These are phyloP conservation scores for Suhomyces taliae DNA, from an alignment of 1,139 yeast genomes.

Conservation along the genomic window DNA sequence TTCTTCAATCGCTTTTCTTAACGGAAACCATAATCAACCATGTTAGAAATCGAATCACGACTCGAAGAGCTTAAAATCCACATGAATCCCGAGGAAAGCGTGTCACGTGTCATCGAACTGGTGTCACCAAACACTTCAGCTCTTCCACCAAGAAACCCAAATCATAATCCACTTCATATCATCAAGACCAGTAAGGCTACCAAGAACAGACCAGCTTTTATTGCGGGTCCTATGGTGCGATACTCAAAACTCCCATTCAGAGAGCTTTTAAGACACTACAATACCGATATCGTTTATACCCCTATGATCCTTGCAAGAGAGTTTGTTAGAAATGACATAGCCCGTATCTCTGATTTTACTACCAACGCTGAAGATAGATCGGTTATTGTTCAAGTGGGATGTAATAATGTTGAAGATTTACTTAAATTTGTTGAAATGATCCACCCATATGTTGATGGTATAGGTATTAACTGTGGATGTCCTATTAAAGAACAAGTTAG, in stretches of 20 bases:
- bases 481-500: constrained; percentile 93
- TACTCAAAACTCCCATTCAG: constrained; percentile 93
- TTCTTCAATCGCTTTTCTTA: no score
- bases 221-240: constrained; percentile 97
- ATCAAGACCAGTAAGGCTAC: constrained; percentile 34
- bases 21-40: no score
- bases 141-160: constrained; percentile 34
- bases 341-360: constrained; percentile 81
- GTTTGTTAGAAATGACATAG: constrained; percentile 81
- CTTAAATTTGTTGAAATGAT: constrained; percentile 83
- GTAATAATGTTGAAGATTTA: constrained; percentile 82
- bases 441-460: constrained; percentile 88
- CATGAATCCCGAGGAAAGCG: no score
- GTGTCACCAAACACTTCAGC: background rate
- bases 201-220: constrained; percentile 61
- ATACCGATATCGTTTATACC: constrained; percentile 81
- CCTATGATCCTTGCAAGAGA: constrained; percentile 97
- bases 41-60: no score
- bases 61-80: no score
- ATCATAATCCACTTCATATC: constrained; percentile 56
- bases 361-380: constrained; percentile 71
- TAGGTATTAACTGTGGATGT: constrained; percentile 96
- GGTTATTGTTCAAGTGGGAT: constrained; percentile 88
- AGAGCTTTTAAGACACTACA: constrained; percentile 68
- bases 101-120: no score